Percentiles rank a stretch among this genome's conserved stretches.
phyloP scores from a whole-genome alignment of 1,284 basidiomycete genomes.

The Ganoderma lucidum region DNA sequence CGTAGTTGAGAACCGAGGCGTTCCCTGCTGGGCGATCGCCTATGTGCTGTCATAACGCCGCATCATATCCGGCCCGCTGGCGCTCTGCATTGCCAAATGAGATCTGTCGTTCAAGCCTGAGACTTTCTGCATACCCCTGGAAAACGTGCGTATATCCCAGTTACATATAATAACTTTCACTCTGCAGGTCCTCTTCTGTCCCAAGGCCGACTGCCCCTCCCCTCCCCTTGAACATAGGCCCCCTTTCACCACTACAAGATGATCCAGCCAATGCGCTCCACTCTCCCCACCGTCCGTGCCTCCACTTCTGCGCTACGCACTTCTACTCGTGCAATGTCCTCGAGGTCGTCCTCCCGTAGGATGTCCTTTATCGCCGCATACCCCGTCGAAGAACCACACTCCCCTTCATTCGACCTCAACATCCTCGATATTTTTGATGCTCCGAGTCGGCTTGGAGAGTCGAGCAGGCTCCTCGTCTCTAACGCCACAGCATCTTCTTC shows the following conservation, averaged over 20 bases:
- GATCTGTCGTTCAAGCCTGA: slow-evolving; percentile 11
- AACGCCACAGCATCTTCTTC: slow-evolving; percentile 23
- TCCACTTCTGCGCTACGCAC: slow-evolving; percentile 8
- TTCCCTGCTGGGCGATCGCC: slow-evolving; percentile 2
- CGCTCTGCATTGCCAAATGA: slow-evolving; percentile 7
- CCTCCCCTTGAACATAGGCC: slow-evolving; percentile 4
- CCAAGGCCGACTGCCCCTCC: background rate
- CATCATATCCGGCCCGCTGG: slow-evolving; percentile 20
- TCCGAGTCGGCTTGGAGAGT: slow-evolving; percentile 39
- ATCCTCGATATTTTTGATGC: slow-evolving; percentile 45
- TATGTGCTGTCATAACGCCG: slow-evolving; percentile 18
- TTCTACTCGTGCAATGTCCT: background rate
- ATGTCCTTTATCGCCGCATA: slow-evolving; percentile 22
- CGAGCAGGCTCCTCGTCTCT: slow-evolving; percentile 34
- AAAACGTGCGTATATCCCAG: slow-evolving; percentile 8
- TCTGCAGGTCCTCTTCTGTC: slow-evolving; percentile 12
- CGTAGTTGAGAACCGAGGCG: background rate
- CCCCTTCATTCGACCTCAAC: slow-evolving; percentile 30
- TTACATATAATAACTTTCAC: slow-evolving; percentile 13
- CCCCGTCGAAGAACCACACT: slow-evolving; percentile 10
- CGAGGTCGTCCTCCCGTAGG: slow-evolving; percentile 1
- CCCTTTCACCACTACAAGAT: background rate
- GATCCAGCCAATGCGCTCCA: slow-evolving; percentile 17
- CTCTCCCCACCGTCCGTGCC: slow-evolving; percentile 12
- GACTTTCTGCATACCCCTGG: slow-evolving; percentile 5